Evolutionary conservation across 768 basidiomycete genomes (phyloP).

Genomic region (Russula sp.): DNA sequence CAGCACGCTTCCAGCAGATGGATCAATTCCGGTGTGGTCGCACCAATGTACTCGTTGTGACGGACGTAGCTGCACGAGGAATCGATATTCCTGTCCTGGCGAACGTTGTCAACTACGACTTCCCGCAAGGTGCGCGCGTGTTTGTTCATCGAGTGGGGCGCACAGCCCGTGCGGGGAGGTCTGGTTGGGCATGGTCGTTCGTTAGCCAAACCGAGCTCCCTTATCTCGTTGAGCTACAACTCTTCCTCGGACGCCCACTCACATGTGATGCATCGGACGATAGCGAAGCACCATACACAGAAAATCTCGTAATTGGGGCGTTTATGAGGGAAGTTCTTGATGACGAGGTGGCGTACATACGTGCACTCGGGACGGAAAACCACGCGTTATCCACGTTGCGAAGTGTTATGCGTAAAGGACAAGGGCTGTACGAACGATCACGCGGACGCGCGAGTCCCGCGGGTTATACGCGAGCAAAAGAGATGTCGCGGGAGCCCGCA

Average conservation of each 20-base stretch:
- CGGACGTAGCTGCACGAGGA: conserved; percentile 96
- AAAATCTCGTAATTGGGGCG: conserved; percentile 74
- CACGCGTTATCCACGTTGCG: conserved; percentile 63
- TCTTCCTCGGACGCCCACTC: conserved; percentile 83
- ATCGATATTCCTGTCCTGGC: conserved; percentile 96
- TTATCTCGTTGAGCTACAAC: conserved; percentile 86
- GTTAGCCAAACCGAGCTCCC: conserved; percentile 83
- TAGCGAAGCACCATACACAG: conserved; percentile 59
- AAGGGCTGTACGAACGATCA: conserved; percentile 91
- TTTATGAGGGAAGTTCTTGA: conserved; percentile 80
- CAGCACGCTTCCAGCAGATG: conserved; percentile 87
- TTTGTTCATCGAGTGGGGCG: conserved; percentile 97
- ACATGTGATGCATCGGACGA: conserved; percentile 47
- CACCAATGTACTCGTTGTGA: conserved; percentile 88
- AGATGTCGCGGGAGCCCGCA: conserved; percentile 63
- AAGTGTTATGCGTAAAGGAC: conserved; percentile 84
- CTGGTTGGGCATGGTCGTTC: conserved; percentile 97
- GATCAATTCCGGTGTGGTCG: conserved; percentile 78
- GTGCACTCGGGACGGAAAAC: conserved; percentile 59
- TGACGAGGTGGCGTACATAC: conserved; percentile 78
- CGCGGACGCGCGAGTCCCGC: conserved; percentile 85
- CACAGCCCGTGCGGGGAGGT: conserved; percentile 91
- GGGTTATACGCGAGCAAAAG: conserved; percentile 87
- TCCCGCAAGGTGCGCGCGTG: conserved; percentile 88
- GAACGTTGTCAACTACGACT: conserved; percentile 97